A percentile compares a stretch with the other conserved stretches of the same genome.
phyloP scores from a whole-genome alignment of 2,329 filamentous ascomycete genomes.

The Paecilomyces formosus region DNA sequence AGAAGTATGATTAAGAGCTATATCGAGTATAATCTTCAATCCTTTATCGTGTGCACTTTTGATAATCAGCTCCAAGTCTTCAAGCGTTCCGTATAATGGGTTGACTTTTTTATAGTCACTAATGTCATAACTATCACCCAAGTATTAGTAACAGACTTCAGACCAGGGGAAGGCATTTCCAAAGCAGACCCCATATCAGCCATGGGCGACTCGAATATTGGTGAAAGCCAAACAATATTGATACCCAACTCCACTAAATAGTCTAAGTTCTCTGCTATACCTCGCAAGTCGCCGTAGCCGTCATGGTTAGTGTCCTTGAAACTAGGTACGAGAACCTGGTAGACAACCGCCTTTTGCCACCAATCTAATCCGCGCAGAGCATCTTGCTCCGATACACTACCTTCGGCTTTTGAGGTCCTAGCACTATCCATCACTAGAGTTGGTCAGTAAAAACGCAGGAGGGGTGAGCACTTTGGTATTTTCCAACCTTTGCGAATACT shows the following conservation, averaged over 20 bases:
- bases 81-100: conserved; percentile 39
- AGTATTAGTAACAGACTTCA: background rate
- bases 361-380: conserved; percentile 14
- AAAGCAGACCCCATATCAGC: conserved; percentile 44
- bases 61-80: conserved; percentile 40
- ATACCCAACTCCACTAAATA: conserved; percentile 21
- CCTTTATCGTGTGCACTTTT: conserved; percentile 34
- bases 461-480: background rate
- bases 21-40: conserved; percentile 45
- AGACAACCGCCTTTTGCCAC: conserved; percentile 32
- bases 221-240: conserved; percentile 33
- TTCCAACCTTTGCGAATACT: background rate
- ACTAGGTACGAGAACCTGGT: conserved; percentile 24
- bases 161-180: conserved; percentile 14
- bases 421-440: background rate
- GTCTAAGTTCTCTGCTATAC: conserved; percentile 21
- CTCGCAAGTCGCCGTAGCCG: conserved; percentile 25
- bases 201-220: conserved; percentile 43
- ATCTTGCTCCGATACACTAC: background rate
- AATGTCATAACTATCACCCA: conserved; percentile 42
- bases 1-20: conserved; percentile 40
- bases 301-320: conserved; percentile 29
- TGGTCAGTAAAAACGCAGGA: background rate
- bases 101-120: conserved; percentile 42
- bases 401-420: conserved; percentile 1